Evolutionary conservation across 1,284 basidiomycete species (phyloP).

Genomic region (Papiliotrema flavescens): DNA sequence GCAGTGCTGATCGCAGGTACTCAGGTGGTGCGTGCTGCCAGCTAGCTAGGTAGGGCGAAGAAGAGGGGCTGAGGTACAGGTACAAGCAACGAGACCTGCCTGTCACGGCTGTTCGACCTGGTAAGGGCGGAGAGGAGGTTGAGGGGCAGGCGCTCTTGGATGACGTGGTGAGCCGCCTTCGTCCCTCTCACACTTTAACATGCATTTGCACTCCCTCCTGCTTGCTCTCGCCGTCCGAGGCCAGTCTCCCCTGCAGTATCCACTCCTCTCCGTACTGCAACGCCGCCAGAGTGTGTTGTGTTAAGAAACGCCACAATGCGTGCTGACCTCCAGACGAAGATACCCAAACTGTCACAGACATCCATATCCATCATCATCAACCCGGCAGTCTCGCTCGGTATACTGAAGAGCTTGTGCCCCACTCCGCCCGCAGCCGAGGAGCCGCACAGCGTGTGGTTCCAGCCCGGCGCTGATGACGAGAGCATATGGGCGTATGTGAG

Average conservation of each 20-base stretch:
- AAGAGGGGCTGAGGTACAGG: constrained; percentile 47
- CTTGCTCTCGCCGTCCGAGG: constrained; percentile 52
- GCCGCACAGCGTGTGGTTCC: constrained; percentile 73
- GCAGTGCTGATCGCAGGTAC: constrained; percentile 50
- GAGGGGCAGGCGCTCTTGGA: constrained; percentile 32
- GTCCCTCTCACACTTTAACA: too few relatives aligned
- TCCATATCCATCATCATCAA: constrained; percentile 76
- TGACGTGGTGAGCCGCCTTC: constrained; percentile 24
- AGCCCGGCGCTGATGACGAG: constrained; percentile 74
- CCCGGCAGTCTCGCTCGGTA: constrained; percentile 54
- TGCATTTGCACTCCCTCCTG: not conserved
- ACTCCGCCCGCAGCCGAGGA: constrained; percentile 39
- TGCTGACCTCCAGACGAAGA: constrained; percentile 54
- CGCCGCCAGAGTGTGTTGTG: too few relatives aligned
- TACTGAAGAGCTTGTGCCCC: constrained; percentile 54
- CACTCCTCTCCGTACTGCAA: too few relatives aligned
- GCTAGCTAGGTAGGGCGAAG: not conserved
- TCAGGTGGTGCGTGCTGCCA: constrained; percentile 22
- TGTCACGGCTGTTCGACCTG: constrained; percentile 58
- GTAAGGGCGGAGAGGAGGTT: constrained; percentile 21
- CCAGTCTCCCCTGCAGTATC: too few relatives aligned
- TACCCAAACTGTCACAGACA: constrained; percentile 64
- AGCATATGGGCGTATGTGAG: constrained; percentile 55
- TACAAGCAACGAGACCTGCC: constrained; percentile 58
- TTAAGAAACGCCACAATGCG: constrained; percentile 26